Evolutionary conservation across 1,284 basidiomycete species (phyloP), one percentile per base, ranked within the genome.

Genomic region (Leccinum pseudoinsigne): DNA sequence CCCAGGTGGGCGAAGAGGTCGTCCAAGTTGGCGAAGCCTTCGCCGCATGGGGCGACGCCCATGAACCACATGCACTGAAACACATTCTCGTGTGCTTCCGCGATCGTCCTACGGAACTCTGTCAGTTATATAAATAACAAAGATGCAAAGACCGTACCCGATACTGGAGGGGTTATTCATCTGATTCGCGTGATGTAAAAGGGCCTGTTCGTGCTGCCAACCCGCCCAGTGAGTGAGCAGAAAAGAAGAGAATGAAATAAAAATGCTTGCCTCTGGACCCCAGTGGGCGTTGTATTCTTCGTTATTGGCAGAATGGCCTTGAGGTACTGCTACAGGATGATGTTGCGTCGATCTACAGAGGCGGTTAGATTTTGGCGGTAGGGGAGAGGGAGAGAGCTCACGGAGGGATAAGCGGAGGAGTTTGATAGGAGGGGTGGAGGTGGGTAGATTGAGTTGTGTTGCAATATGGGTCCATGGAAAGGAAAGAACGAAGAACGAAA

Each of bases 151-250:
- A 5, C 2, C 58, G 3, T 23, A 70, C 69, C 12, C 63, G 7
- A 7, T 2, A 11, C 14, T 11, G 5, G 45, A 28, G 11, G 47
- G 3, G 1, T 8, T 12, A 50, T 12, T 21, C 47, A 21, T 21
- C 26, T 53, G 5, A 34, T 38, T 4, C 4, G 34, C 18, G n/a
- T 31, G 0, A 11, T 47, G 14, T 11, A 64, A 1, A 2, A 69
- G n/a, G 5, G 7, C 2, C 2, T 57, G 55, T 14, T 16, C 16
- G 1, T 71, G 50, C 70, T 71, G 21, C 26, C 28, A 10, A 21
- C 3, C n/a, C 14, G 18, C 69, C 18, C 38, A 38, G 14, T 63
- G 58, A 4, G 2, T 2, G 5, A 38, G 31, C 0, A 5, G 10
- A 12, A 31, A 23, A 18, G 14, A 12, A 40, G 34, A 2, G 11